Base-by-base conservation (phyloP, 495 filamentous ascomycete genomes). In the Penicillium macrosclerotiorum region DNA sequence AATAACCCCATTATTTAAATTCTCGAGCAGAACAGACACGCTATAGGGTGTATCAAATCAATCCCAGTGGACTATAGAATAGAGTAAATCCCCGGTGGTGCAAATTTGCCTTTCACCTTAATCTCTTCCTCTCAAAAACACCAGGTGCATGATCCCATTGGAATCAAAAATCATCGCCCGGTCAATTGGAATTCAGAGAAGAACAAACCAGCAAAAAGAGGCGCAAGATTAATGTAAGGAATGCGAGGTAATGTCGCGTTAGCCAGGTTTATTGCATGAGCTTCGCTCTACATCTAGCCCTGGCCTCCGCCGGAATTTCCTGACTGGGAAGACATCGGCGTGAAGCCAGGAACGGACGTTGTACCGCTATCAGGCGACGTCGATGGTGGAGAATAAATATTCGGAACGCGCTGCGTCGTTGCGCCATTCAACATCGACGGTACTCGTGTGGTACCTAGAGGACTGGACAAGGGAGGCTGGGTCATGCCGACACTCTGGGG, bases 301-400 rank as follows among this genome's bases (percentile, higher is more conserved):
- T 51, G 47, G 25, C 42, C 40, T 16, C 47, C 38, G 13, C 38
- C 23, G 8, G 14, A 29, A 7, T 17, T n/a, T 1, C 38, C 38
- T 11, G 38, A 41, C 16, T 41, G 38, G 12, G 38, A 41, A 5
- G 55, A 45, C 37, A 55, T 57, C 8, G 53, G 47, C 11, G 48
- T 43, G 22, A 52, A 60, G 16, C 44, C 59, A 4, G 49, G 42
- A 13, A 56, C 19, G 17, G 55, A 51, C 0, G 42, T 35, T 3
- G 24, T 41, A 30, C 24, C 50, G 23, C 53, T 54, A 0, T 63
- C 57, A 13, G 52, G 30, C 11, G 47, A 48, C 12, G 39, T 52
- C 9, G 50, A 49, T n/a, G 51, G 37, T 11, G 53, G 47, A 6
- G 56, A 39, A 25, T 52, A 63, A 17, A 57, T 51, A 9, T 32